Conservation (phyloP, 768 basidiomycete species). For the Suillus spraguei region DNA sequence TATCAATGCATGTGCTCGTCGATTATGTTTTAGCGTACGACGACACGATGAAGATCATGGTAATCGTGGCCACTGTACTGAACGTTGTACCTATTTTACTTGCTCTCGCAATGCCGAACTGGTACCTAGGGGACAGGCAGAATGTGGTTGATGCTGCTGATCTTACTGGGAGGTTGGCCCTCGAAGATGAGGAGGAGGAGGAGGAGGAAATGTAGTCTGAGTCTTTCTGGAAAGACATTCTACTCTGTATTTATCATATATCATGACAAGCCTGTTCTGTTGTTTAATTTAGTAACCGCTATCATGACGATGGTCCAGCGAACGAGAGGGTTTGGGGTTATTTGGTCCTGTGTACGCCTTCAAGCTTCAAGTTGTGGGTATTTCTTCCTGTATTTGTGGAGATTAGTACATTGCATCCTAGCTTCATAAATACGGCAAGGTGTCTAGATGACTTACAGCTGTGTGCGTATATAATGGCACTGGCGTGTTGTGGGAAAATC, state of each 20-base stretch:
- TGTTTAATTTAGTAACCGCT: too few species aligned
- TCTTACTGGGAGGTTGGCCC: conserved; percentile 19
- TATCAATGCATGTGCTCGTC: background rate
- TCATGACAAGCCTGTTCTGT: too few species aligned
- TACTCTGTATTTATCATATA: background rate
- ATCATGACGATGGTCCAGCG: too few species aligned
- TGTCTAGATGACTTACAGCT: too few species aligned
- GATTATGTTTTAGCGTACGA: conserved; percentile 42
- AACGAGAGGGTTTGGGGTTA: too few species aligned
- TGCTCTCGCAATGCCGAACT: conserved; percentile 63
- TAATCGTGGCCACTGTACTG: conserved; percentile 53
- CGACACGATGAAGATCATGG: conserved; percentile 59
- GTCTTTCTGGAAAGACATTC: background rate
- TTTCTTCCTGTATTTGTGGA: too few species aligned
- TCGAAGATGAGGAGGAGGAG: conserved; percentile 1
- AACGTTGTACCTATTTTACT: conserved; percentile 61
- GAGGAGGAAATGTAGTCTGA: background rate
- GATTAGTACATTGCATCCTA: too few species aligned
- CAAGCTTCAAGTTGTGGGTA: too few species aligned
- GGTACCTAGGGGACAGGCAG: conserved; percentile 69
- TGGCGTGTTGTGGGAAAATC: too few species aligned
- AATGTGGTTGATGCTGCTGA: conserved; percentile 59
- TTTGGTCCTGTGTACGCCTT: too few species aligned
- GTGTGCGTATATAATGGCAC: too few species aligned
- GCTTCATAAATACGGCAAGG: too few species aligned